Evolutionary conservation across 108 stramenopile genomes (phyloP).

Genomic region (Conticribra weissflogii): DNA sequence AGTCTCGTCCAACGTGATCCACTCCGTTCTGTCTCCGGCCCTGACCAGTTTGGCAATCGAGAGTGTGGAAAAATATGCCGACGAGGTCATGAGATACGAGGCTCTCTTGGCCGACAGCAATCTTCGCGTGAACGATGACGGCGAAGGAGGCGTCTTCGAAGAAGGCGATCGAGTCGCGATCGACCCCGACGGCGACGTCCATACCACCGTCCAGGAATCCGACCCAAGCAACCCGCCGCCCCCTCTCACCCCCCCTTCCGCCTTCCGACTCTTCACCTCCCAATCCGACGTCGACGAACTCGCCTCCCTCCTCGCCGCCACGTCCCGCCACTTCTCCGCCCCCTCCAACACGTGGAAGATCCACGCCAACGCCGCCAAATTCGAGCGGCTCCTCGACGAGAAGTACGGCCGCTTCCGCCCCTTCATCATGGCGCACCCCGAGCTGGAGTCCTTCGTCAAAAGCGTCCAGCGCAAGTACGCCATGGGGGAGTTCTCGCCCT

Average conservation of each 20-base stretch:
- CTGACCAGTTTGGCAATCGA: conserved; percentile 50
- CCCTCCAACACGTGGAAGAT: conserved; percentile 57
- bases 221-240: conserved; percentile 10
- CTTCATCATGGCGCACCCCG: conserved; percentile 77
- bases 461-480: conserved; percentile 74
- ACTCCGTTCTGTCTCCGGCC: conserved; percentile 56
- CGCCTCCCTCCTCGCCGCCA: conserved; percentile 48
- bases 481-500: conserved; percentile 70
- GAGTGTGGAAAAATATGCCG: conserved; percentile 61
- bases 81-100: conserved; percentile 43
- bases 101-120: conserved; percentile 8
- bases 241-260: conserved; percentile 35
- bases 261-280: conserved; percentile 41
- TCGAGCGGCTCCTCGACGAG: conserved; percentile 85
- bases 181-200: conserved; percentile 26
- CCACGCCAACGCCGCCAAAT: conserved; percentile 83
- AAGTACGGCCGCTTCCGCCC: conserved; percentile 86
- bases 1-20: conserved; percentile 72
- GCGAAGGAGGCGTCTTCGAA: conserved; percentile 35
- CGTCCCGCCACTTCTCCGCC: conserved; percentile 65
- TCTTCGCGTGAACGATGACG: conserved; percentile 2
- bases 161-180: conserved; percentile 31
- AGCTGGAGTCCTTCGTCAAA: conserved; percentile 64
- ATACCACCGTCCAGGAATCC: no score
- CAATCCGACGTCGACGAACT: conserved; percentile 65